Evolutionary conservation across 2,329 filamentous ascomycete genomes (phyloP), one percentile per base, ranked within the genome.

Genomic region (Exophiala spinifera): DNA sequence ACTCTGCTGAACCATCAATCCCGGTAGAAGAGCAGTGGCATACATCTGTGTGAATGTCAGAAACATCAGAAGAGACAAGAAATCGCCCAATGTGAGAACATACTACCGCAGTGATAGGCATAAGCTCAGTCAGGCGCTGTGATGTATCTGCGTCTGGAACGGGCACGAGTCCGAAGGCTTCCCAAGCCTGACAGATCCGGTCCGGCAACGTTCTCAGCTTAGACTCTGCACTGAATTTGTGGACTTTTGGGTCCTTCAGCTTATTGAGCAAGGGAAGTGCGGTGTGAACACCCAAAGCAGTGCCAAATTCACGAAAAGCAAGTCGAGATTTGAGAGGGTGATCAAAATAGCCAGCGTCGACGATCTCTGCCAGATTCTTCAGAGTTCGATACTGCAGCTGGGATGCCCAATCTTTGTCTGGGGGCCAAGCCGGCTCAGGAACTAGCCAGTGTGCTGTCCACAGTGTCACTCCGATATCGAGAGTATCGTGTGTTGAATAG

Each of bases 381-480:
- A 56, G 33, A 34, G 54, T 46, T 23, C 49, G 53, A 17, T 46
- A 59, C 3, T 67, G 66, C 48, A 81, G 62, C 3, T 64, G 59
- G 2, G 61, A 61, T 2, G 79, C 77, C 80, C 79, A 83, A 1
- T 67, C 65, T 54, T 81, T 78, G 46, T 10, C 8, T 10, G 17
- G 36, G 4, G 36, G 36, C 36, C 36, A 39, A 19, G 36, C 8
- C 14, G 36, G 36, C 36, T 65, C 64, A 2, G 70, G 70, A 0
- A 65, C 66, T 54, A 76, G 74, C 67, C 81, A 79, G 56, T 82
- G 79, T 19, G 72, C 72, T 42, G 76, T 76, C 80, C 81, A 84
- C 21, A 84, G 63, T 1, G 79, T 77, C 81, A 84, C 83, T 0
- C 81, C 81, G 40, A 84, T 63, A 61, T 84, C 81, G n/a, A 83